Evolutionary conservation across 371 early-diverging fungal genomes (phyloP), one percentile per base, ranked within the genome.

Genomic region (Saksenaea oblongispora): DNA sequence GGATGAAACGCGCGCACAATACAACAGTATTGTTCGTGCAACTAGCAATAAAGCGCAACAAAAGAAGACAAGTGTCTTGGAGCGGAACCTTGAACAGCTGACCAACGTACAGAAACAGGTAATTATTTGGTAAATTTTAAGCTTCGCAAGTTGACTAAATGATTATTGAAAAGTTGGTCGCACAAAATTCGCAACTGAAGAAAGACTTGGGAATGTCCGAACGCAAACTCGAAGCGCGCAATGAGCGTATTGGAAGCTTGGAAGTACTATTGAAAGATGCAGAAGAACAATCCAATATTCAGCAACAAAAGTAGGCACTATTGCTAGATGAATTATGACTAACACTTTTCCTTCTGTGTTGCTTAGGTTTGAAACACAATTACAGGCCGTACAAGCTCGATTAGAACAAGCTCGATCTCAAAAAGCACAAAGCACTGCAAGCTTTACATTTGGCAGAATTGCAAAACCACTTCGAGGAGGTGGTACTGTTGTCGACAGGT

Each of bases 61-160:
- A 72, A 89, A 94, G 83, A 95, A 96, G 80, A 93, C 96, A 92
- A 90, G 91, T 17, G 90, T 95, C 79, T 81, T 98, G 65, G 97
- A 97, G 71, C 89, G 94, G 69, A 95, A 96, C 71, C 83, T 98
- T n/a, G 95, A 97, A 67, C 96, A 97, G 70, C 82, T 98, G 36
- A 95, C 94, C 18, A 80, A 83, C 61, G 95, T 96, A 34, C 97
- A 97, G 72, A 93, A 93, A 81, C 93, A 91, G 71, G 84, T 80
- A 74, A 67, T 36, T 11, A n/a, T 34, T 41, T 17, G 7, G 11
- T 17, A 28, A 58, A 13, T 5, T n/a, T 22, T 67, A 13, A 35
- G 18, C 42, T 17, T 39, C 13, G 7, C 7, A 7, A 61, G 26
- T 28, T 57, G 27, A 22, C 37, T 15, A 22, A 10, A 28, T 4